Evolutionary conservation across 495 filamentous ascomycete genomes (phyloP), one percentile per base, ranked within the genome.

Genomic region (Geopyxis carbonaria): DNA sequence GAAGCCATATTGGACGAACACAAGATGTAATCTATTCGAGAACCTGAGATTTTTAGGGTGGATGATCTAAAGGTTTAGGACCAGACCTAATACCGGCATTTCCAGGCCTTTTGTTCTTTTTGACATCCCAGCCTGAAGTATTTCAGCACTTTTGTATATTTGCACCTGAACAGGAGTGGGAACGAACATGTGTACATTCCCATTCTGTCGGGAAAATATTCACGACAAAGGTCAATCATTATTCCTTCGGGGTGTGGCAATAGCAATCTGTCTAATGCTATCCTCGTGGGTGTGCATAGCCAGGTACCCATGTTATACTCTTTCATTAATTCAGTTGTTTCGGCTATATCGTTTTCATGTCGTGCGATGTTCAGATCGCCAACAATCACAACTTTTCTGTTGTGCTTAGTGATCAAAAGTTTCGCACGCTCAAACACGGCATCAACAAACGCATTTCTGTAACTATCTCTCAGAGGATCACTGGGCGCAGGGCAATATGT

Each of bases 291-390:
- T 0, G 64, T 67, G 3, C 77, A 75, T 19, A 25, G 31, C 38
- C 38, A 41, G 23, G 11, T 13, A 1, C 10, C 21, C 24, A 39
- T 39, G 16, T 91, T 59, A 51, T 72, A 93, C 16, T 33, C 45
- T 11, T 18, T 44, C 51, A 55, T 55, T 10, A 32, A 39, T 16
- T 46, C 49, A 13, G 45, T 55, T 40, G 51, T 42, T 2, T 72
- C 72, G 0, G 84, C 81, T 3, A 72, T 70, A 51, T 93, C 86
- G 5, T 81, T 66, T 31, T 73, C 72, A 19, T 72, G 66, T 44
- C 80, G 65, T 3, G 80, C 70, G 40, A 95, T 86, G 51, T 97
- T 97, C 43, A 97, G 63, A 44, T 97, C 89, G 2, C 89, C 89
- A 5, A 80, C 76, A 19, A 94, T 61, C 22, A 97, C 58, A 3